Evolutionary conservation across 139 green algal genomes (phyloP), one percentile per base, ranked within the genome.

Genomic region (Chlamydomonas schloesseri): DNA sequence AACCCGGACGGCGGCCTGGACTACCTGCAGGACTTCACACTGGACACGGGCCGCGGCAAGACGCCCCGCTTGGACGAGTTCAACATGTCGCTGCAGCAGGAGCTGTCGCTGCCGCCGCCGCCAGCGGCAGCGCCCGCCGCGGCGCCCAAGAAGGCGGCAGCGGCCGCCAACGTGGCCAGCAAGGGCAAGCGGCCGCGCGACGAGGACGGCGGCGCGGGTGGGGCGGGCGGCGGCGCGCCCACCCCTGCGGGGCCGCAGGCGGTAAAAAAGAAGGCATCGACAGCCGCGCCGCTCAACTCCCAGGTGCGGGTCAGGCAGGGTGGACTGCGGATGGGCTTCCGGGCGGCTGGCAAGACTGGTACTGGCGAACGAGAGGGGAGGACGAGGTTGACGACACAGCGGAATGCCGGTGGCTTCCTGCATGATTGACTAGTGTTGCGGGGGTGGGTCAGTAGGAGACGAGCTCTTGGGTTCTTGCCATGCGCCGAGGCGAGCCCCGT

Each of bases 151-250:
- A 85, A 85, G 28, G 76, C 76, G 67, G 6, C 79, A 10, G 20
- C 67, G 15, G 67, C 31, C 0, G 79, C 67, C 24, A 68, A 76
- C 67, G 64, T 76, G 28, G 79, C 79, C 2, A 85, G 79, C 67
- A 85, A 85, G 67, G 79, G 79, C 67, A 85, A 85, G 79, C 79
- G 79, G 79, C 79, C 79, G 24, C 65, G 79, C 23, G 79, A 85
- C n/a, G 79, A 85, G 46, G 79, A 85, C 23, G 64, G 33, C 6
- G 64, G 18, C 5, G 77, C 17, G 8, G 64, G 21, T 14, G 64
- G 14, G 11, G 64, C 0, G 17, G n/a, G 0, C 20, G 23, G 15
- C 3, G 21, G 10, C 34, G 69, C 69, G 34, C 42, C 42, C 42
- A 50, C 42, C 8, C 42, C 42, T 13, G 64, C 46, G 65, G n/a